Conservation (phyloP, 164 flowering plant species). For the Echeveria elegans region DNA sequence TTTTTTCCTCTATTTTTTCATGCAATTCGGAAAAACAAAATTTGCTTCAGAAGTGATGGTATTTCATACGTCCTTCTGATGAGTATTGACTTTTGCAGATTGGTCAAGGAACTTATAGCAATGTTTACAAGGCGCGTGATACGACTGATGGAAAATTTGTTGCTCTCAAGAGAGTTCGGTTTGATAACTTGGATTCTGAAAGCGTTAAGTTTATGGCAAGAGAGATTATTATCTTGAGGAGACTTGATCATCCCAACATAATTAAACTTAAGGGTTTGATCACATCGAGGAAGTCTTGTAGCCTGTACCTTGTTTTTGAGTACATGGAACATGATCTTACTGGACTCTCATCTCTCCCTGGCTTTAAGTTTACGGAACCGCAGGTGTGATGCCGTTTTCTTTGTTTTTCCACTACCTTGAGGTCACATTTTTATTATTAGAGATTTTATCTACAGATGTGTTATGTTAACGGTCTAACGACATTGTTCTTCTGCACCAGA, state of each 20-base stretch:
- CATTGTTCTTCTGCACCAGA: slow-evolving; percentile 20
- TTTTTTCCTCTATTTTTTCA: too few relatives aligned
- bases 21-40: not conserved
- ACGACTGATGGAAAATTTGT: slow-evolving; percentile 30
- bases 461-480: not conserved
- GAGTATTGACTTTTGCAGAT: slow-evolving; percentile 36
- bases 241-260: slow-evolving; percentile 62
- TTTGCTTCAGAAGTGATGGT: not conserved
- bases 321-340: slow-evolving; percentile 78
- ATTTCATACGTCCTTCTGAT: not conserved
- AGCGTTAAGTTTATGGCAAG: slow-evolving; percentile 68
- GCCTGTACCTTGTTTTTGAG: slow-evolving; percentile 57
- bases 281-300: slow-evolving; percentile 34
- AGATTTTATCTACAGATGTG: not conserved
- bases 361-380: slow-evolving; percentile 48
- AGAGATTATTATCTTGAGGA: slow-evolving; percentile 49
- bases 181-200: slow-evolving; percentile 48
- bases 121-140: slow-evolving; percentile 60
- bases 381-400: slow-evolving; percentile 30
- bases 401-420: not conserved
- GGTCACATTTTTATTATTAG: not conserved
- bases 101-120: slow-evolving; percentile 79
- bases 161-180: slow-evolving; percentile 58
- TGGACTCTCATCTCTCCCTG: slow-evolving; percentile 52
- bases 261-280: slow-evolving; percentile 58